Conservation (phyloP, 2,329 filamentous ascomycete genomes). For the Alternaria infectoria region DNA sequence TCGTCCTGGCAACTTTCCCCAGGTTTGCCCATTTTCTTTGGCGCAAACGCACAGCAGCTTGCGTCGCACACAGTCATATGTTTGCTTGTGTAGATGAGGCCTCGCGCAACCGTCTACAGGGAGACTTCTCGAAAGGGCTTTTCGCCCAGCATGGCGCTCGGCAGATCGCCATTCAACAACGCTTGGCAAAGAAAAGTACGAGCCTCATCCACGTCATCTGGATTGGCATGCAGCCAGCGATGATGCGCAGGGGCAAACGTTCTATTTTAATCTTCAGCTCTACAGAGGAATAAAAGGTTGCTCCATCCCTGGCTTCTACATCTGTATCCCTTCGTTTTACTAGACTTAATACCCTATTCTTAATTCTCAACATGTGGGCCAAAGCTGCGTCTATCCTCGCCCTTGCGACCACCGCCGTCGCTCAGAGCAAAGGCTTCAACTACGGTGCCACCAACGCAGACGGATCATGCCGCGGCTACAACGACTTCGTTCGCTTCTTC, state of each 20-base stretch:
- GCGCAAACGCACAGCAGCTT: background rate
- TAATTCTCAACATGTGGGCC: slow-evolving; percentile 15
- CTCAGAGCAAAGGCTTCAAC: slow-evolving; percentile 67
- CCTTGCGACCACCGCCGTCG: slow-evolving; percentile 29
- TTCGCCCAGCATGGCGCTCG: background rate
- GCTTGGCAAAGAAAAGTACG: slow-evolving; percentile 15
- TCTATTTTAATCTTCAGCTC: background rate
- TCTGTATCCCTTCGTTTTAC: background rate
- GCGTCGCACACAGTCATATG: background rate
- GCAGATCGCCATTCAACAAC: slow-evolving; percentile 16
- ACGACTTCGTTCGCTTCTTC: slow-evolving; percentile 74
- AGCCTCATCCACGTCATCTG: slow-evolving; percentile 23
- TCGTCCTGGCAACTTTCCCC: background rate
- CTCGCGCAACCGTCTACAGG: background rate
- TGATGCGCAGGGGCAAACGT: slow-evolving; percentile 17
- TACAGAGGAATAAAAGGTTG: background rate
- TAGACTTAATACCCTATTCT: background rate
- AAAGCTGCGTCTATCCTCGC: slow-evolving; percentile 22
- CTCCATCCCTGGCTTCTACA: background rate
- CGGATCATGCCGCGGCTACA: slow-evolving; percentile 64
- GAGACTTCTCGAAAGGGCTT: background rate
- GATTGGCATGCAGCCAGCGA: slow-evolving; percentile 14
- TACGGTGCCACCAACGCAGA: slow-evolving; percentile 69
- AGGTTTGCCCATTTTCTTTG: background rate
- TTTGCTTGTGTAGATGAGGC: background rate